Evolutionary conservation across 2,329 filamentous ascomycete genomes (phyloP), one percentile per base, ranked within the genome.

Genomic region (Claviceps cyperi): DNA sequence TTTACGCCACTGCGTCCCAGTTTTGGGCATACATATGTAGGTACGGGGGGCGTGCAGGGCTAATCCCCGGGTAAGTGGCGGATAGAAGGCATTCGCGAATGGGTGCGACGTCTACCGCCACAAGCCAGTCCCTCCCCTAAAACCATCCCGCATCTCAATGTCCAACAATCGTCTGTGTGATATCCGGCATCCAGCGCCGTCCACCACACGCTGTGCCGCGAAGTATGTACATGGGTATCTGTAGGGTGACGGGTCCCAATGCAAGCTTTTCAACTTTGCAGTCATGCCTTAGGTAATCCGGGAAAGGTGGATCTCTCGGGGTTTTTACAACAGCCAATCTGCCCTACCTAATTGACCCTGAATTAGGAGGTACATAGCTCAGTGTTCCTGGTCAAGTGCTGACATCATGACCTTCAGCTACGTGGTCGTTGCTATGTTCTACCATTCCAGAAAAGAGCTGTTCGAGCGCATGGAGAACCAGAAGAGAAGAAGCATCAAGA

Each of bases 381-480:
- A 11, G 28, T 11, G 28, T 32, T 32, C 28, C 28, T 32, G 39
- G 39, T 14, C 40, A 22, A 22, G 40, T 32, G 14, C 24, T 53
- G 51, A 53, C 51, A 53, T 53, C 51, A 53, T 49, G 51, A 53
- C 51, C 35, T 4, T 32, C 36, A 17, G 17, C 28, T 32, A 28
- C 28, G 14, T 32, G 37, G 39, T 43, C 17, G 14, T 48, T 45
- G 40, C 46, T 40, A 38, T 46, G 36, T 39, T 9, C 24, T n/a
- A 11, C 28, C 22, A 9, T 22, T 14, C 24, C 4, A 24, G 36
- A 15, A 28, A 21, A 35, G 22, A 22, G 38, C 47, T 35, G 24
- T 22, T 9, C n/a, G 6, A n/a, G 32, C 17, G 19, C 17, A 22
- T 17, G 21, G 19, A 15, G n/a, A 47, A 40, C 15, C 8, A 32